A percentile compares a stretch with the other conserved stretches of the same genome.
These are phyloP conservation scores for Phytophthora pisi DNA, from an alignment of 352 stramenopile genomes.

Conservation along the genomic window DNA sequence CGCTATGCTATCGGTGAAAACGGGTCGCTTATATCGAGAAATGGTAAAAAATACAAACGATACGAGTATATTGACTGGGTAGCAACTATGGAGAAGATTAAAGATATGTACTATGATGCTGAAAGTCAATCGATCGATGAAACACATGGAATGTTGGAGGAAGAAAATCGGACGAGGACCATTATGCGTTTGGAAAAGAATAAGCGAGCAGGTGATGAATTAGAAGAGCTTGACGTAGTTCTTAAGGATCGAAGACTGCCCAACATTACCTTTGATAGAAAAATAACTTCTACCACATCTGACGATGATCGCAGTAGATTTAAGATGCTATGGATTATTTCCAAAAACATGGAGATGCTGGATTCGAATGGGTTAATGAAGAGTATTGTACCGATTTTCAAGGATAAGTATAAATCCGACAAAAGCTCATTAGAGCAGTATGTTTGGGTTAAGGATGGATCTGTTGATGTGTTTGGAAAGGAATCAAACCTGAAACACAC, in stretches of 20 bases:
- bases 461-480: conserved; percentile 11
- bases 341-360: conserved; percentile 7
- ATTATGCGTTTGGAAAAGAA: conserved; percentile 2
- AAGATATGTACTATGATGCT: conserved; percentile 10
- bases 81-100: conserved; percentile 9
- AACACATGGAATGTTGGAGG: conserved; percentile 4
- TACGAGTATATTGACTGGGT: conserved; percentile 14
- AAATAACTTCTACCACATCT: conserved; percentile 7
- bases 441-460: conserved; percentile 3
- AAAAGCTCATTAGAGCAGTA: conserved; percentile 1
- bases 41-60: conserved; percentile 6
- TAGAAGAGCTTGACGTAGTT: conserved; percentile 2
- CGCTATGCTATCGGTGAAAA: conserved; percentile 15
- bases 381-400: conserved; percentile 12
- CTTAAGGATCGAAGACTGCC: conserved; percentile 9
- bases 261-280: neutral
- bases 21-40: neutral
- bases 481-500: conserved; percentile 6
- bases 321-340: conserved; percentile 15
- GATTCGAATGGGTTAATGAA: conserved; percentile 12
- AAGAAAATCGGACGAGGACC: conserved; percentile 16
- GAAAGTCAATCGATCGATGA: conserved; percentile 19
- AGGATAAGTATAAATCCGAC: conserved; percentile 14
- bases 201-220: conserved; percentile 5
- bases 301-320: conserved; percentile 3